Percentiles rank a stretch among this genome's conserved stretches.
Evolutionary conservation across 805 yeast genomes (phyloP).

Genomic region (Groenewaldozyma tartarivorans): DNA sequence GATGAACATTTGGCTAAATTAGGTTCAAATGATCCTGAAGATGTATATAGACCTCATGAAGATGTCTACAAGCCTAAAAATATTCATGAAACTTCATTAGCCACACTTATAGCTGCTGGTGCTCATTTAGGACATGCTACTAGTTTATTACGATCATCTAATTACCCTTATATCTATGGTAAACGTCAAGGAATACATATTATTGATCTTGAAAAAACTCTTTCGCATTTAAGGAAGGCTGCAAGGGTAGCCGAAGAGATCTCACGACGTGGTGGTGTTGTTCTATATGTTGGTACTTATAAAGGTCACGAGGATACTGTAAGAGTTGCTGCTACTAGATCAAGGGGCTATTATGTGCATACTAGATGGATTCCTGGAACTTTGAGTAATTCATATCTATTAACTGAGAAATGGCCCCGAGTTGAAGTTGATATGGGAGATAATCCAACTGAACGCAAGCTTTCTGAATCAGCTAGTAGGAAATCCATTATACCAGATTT

Average conservation of each 20-base stretch:
- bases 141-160: constrained; percentile 55
- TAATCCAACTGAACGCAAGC: constrained; percentile 49
- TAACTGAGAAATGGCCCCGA: constrained; percentile 49
- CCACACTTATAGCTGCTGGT: constrained; percentile 79
- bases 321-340: constrained; percentile 67
- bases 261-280: constrained; percentile 73
- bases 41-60: constrained; percentile 61
- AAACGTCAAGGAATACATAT: constrained; percentile 84
- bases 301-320: constrained; percentile 68
- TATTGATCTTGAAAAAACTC: constrained; percentile 80
- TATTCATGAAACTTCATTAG: constrained; percentile 49
- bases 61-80: constrained; percentile 52
- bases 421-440: constrained; percentile 73
- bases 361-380: constrained; percentile 94
- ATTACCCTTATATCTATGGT: constrained; percentile 82
- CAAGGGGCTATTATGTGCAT: constrained; percentile 71
- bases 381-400: constrained; percentile 71
- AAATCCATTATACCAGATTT: constrained; percentile 77
- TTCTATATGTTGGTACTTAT: constrained; percentile 77
- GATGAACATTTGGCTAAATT: constrained; percentile 41
- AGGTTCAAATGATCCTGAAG: constrained; percentile 50
- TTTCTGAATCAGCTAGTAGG: constrained; percentile 37
- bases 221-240: constrained; percentile 67
- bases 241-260: constrained; percentile 77
- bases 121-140: constrained; percentile 93